Evolutionary conservation across 495 filamentous ascomycete genomes (phyloP).

Genomic region (Glonium stellatum): DNA sequence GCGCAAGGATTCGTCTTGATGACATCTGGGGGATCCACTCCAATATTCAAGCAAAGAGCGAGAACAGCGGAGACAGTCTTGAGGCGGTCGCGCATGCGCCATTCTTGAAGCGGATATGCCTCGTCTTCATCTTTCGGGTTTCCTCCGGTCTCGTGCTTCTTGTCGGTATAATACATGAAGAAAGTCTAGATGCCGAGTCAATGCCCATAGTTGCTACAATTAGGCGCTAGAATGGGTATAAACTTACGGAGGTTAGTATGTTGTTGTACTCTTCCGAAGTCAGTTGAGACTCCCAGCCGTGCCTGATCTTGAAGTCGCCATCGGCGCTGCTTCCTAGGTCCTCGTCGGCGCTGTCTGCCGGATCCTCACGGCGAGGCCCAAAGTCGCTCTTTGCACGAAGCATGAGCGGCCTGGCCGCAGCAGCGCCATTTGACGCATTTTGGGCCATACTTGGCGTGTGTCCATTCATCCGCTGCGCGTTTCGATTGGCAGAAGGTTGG

Average conservation of each 20-base stretch:
- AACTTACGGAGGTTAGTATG: conserved; percentile 51
- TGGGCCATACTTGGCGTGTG: conserved; percentile 1
- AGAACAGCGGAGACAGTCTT: conserved; percentile 96
- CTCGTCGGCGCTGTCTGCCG: conserved; percentile 20
- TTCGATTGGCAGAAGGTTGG: conserved; percentile 1
- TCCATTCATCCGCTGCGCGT: conserved; percentile 16
- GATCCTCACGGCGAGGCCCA: conserved; percentile 38
- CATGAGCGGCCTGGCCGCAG: conserved; percentile 42
- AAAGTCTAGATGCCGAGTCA: conserved; percentile 53
- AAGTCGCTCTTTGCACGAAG: conserved; percentile 69
- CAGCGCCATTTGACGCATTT: conserved; percentile 4
- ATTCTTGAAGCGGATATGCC: conserved; percentile 69
- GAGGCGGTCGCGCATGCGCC: conserved; percentile 91
- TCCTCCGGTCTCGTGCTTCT: conserved; percentile 93
- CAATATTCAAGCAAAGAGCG: conserved; percentile 92
- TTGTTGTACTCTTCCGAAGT: conserved; percentile 52
- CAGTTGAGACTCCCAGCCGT: conserved; percentile 66
- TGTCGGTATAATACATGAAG: conserved; percentile 99
- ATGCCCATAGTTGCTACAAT: too few relatives aligned
- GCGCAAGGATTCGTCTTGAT: conserved; percentile 89
- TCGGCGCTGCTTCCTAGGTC: conserved; percentile 26
- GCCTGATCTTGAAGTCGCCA: conserved; percentile 41
- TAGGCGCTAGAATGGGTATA: not conserved
- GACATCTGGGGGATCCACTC: conserved; percentile 93
- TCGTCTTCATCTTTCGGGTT: conserved; percentile 64